These are phyloP conservation scores for Rubia peregrina DNA, from an alignment of 305 asterid species.

Conservation along the genomic window DNA sequence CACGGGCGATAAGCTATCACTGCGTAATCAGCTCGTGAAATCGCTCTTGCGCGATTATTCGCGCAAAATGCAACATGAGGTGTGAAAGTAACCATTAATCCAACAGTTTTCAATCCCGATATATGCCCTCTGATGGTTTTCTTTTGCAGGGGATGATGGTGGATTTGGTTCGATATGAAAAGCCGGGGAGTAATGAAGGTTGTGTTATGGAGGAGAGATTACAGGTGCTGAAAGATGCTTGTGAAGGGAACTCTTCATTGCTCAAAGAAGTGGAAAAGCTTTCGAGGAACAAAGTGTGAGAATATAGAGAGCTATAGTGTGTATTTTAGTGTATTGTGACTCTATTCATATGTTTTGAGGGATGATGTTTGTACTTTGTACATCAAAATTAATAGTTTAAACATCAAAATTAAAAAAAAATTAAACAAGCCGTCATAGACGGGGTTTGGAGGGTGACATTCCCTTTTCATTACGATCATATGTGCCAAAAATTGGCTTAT, in stretches of 20 bases:
- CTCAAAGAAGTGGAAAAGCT: conserved; percentile 46
- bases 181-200: conserved; percentile 13
- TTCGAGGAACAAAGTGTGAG: not conserved
- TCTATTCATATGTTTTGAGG: too few relatives aligned
- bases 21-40: conserved; percentile 63
- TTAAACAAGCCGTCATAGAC: too few relatives aligned
- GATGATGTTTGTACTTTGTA: too few relatives aligned
- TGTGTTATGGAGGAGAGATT: conserved; percentile 44
- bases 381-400: too few relatives aligned
- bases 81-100: conserved; percentile 16
- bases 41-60: conserved; percentile 68
- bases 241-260: conserved; percentile 45
- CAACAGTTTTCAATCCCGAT: not conserved
- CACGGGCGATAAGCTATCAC: conserved; percentile 27
- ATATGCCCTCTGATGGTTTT: not conserved
- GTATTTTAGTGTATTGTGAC: too few relatives aligned
- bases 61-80: conserved; percentile 68
- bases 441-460: too few relatives aligned
- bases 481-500: too few relatives aligned
- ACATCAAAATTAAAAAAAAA: too few relatives aligned
- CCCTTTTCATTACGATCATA: too few relatives aligned
- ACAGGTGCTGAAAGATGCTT: conserved; percentile 48
- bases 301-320: not conserved
- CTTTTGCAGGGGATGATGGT: conserved; percentile 68
- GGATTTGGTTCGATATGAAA: conserved; percentile 44